phyloP scores from a whole-genome alignment of 176 grass and related monocot species.

The Aechmea fasciata region DNA sequence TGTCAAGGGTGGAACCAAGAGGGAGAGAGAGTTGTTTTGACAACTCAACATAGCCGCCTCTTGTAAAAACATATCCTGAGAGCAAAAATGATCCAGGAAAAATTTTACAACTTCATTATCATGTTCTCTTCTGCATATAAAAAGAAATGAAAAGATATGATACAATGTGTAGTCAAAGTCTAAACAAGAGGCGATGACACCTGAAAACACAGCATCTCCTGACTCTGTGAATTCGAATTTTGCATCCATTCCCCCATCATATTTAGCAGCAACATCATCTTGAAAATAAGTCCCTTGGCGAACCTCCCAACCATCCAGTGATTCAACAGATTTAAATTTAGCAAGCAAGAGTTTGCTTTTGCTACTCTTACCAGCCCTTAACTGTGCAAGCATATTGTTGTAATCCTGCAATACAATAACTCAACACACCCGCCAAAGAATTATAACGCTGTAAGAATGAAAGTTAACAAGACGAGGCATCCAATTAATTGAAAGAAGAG shows the following conservation, averaged over 20 bases:
- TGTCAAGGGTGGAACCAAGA: constrained; percentile 89
- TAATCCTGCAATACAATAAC: constrained; percentile 59
- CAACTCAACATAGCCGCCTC: constrained; percentile 90
- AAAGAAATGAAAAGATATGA: constrained; percentile 4
- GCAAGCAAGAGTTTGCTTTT: constrained; percentile 91
- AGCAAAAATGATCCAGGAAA: constrained; percentile 17
- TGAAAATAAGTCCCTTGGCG: constrained; percentile 65
- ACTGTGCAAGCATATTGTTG: constrained; percentile 77
- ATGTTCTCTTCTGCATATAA: not conserved
- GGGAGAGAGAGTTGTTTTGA: constrained; percentile 88
- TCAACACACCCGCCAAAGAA: not conserved
- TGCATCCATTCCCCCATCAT: constrained; percentile 77
- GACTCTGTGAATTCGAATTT: constrained; percentile 66
- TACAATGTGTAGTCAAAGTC: not conserved
- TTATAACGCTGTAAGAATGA: not conserved
- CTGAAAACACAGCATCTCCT: constrained; percentile 60
- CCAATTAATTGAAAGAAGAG: not conserved
- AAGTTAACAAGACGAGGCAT: not conserved
- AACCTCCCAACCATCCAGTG: constrained; percentile 73
- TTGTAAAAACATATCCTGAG: constrained; percentile 87
- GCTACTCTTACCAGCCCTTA: constrained; percentile 98
- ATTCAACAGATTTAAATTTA: constrained; percentile 82
- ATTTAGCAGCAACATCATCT: constrained; percentile 47
- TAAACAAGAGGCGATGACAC: constrained; percentile 22
- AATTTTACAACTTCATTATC: not conserved